A percentile compares a stretch with the other conserved stretches of the same genome.
phyloP scores from a whole-genome alignment of 163 green algal species.

The Chlamydomonas reinhardtii region DNA sequence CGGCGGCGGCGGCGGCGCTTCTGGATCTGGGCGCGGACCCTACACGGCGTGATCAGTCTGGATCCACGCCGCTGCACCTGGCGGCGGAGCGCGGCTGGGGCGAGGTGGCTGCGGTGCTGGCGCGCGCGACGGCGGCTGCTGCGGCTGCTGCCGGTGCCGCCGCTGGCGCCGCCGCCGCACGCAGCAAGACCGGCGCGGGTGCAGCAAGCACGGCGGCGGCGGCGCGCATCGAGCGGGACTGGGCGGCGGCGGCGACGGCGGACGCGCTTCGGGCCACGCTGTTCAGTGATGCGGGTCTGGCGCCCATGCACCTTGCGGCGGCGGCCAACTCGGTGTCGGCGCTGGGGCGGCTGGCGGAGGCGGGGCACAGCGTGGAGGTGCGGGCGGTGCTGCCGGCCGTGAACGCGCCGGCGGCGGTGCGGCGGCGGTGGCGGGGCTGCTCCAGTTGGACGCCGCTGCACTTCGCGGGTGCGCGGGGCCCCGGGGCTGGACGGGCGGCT shows the following conservation, averaged over 20 bases:
- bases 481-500: no score
- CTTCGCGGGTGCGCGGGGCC: background rate
- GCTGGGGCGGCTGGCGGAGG: conserved; percentile 8
- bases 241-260: background rate
- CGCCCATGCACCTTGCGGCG: conserved; percentile 22
- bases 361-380: conserved; percentile 14
- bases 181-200: background rate
- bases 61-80: background rate
- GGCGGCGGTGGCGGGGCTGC: background rate
- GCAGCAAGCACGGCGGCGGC: background rate
- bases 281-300: background rate
- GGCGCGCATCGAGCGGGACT: background rate
- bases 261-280: background rate
- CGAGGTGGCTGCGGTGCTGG: background rate
- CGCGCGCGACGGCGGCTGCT: background rate
- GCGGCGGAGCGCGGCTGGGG: background rate
- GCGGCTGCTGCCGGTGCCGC: no score
- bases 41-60: background rate
- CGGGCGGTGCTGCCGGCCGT: background rate
- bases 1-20: background rate
- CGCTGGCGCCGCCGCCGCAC: no score
- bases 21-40: background rate
- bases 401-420: background rate
- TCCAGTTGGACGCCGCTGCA: conserved; percentile 40
- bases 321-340: background rate